Base-by-base conservation (phyloP, 257 asterid species). In the Anisodus acutangulus region DNA sequence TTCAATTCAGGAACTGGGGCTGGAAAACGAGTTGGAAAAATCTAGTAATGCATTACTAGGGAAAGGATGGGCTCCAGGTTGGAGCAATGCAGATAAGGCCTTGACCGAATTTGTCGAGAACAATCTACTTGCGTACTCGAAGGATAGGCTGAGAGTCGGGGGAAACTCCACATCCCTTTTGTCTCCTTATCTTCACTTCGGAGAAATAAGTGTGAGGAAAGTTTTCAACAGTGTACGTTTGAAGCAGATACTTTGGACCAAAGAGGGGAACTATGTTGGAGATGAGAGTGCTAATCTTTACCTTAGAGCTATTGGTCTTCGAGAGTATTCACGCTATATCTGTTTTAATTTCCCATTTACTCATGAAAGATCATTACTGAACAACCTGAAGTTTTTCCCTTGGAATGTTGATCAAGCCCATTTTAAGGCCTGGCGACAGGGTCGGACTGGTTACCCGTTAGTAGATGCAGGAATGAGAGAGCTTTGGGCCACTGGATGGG, bases 401-500 rank as follows among this genome's bases (percentile, higher is more conserved):
- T 96, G 99, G 98, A 87, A 93, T 80, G 79, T 91, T 47, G 87
- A 93, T 83, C 89, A 93, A 66, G 78, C 86, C 17, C 92, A 79
- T 83, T 96, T 94, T 80, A 96, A 94, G 93, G 95, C 94, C 0
- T 96, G 98, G 98, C 83, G 98, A 64, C 98, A 96, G 86, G 99
- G 98, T 3, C 90, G 95, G 69, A 95, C 99, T 0, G 99, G 99
- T 15, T 96, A 94, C 45, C 99, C 99, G 0, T 83, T 96, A 26
- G 98, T 96, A 9, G 99, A 96, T 85, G 98, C 99, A 1, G 99
- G 99, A 39, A 94, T 94, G 98, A 91, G 98, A 79, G 98, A 96
- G 86, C 95, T 96, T 11, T 94, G 99, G 99, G 99, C 98, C 13
- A 94, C 95, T 0, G 99, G 99, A 31, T 94, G 99, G 98, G 90